Evolutionary conservation across 208 protist species (phyloP).

Genomic region (Histomonas meleagridis): DNA sequence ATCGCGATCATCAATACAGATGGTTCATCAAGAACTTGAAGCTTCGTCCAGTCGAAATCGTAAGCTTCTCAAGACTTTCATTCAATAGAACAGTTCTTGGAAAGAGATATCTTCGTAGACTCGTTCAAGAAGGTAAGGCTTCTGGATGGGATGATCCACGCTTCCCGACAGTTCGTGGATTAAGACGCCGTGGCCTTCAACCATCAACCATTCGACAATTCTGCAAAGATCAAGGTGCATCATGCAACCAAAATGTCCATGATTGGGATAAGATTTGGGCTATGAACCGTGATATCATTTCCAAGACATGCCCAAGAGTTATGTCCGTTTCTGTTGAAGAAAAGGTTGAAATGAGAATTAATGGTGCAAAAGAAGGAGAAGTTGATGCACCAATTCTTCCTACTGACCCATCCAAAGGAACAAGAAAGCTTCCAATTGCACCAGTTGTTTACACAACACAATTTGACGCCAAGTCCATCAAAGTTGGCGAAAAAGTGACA

Average conservation of each 20-base stretch:
- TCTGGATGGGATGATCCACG: conserved; percentile 93
- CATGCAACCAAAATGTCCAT: conserved; percentile 78
- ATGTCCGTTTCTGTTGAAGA: neutral
- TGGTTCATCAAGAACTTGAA: conserved; percentile 77
- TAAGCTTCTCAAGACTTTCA: conserved; percentile 91
- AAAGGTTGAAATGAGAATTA: neutral
- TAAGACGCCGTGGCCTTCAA: conserved; percentile 80
- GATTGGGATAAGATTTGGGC: conserved; percentile 94
- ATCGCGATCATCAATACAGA: conserved; percentile 66
- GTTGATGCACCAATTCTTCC: neutral
- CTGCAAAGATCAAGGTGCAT: conserved; percentile 83
- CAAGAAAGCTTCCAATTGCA: neutral
- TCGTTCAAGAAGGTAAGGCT: conserved; percentile 82
- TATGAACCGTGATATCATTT: conserved; percentile 87
- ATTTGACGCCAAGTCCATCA: conserved; percentile 72
- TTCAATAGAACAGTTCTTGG: conserved; percentile 92
- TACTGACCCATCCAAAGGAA: neutral
- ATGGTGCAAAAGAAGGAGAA: neutral
- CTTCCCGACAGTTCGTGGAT: conserved; percentile 84
- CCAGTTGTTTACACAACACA: neutral
- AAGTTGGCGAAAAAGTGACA: conserved; percentile 82
- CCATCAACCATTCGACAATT: conserved; percentile 81
- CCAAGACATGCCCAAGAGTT: conserved; percentile 74
- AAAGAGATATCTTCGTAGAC: conserved; percentile 89
- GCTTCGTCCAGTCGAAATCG: conserved; percentile 54